Percentiles rank a stretch among this genome's conserved stretches.
Evolutionary conservation across 345 rosid genomes (phyloP).

Genomic region (Eucalyptus globulus): DNA sequence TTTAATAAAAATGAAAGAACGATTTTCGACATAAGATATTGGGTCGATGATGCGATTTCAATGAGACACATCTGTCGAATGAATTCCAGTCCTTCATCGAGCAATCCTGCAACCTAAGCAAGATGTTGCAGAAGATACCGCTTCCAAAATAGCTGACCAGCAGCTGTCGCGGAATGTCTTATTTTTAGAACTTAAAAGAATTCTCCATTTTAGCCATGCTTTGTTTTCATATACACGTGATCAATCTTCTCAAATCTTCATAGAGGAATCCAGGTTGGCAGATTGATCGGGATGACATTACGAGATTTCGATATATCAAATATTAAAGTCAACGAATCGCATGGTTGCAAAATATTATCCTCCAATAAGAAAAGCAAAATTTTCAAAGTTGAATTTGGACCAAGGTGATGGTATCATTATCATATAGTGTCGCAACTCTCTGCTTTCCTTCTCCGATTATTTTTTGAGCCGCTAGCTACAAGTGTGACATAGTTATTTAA

Average conservation of each 20-base stretch:
- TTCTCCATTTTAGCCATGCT: not conserved
- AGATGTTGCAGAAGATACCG: not conserved
- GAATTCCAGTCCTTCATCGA: not conserved
- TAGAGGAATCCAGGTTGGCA: not conserved
- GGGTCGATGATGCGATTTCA: too few relatives aligned
- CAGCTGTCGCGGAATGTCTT: too few relatives aligned
- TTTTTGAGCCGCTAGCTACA: not conserved
- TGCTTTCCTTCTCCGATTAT: not conserved
- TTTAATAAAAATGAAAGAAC: too few relatives aligned
- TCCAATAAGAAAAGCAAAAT: not conserved
- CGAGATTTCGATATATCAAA: not conserved
- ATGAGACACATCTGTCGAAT: not conserved
- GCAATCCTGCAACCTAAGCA: not conserved
- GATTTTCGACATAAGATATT: too few relatives aligned
- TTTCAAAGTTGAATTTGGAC: not conserved
- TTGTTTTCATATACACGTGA: too few relatives aligned
- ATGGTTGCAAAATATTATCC: not conserved
- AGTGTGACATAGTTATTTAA: not conserved
- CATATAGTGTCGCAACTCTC: not conserved
- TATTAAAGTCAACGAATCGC: not conserved
- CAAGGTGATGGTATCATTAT: not conserved
- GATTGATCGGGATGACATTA: not conserved
- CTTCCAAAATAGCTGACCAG: not conserved
- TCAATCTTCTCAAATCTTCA: not conserved
- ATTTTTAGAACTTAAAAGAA: not conserved